Percentiles rank a stretch among this genome's conserved stretches.
Evolutionary conservation across 371 early-diverging fungal species (phyloP).

Genomic region (Gilbertella persicaria): DNA sequence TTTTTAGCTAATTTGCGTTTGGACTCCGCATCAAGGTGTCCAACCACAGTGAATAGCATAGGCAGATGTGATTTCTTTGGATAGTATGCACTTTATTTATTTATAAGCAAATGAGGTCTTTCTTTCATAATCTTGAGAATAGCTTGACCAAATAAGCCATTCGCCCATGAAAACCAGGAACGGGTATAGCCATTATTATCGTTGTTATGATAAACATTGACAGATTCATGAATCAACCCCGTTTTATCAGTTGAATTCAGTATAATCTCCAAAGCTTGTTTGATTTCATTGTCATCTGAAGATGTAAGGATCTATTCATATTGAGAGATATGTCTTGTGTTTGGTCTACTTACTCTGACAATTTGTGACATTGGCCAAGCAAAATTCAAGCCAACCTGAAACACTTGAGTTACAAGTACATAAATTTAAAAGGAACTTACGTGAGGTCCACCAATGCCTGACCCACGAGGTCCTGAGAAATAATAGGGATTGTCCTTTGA

Average conservation of each 20-base stretch:
- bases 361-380: conserved; percentile 44
- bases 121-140: conserved; percentile 42
- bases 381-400: conserved; percentile 27
- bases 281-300: conserved; percentile 37
- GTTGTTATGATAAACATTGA: conserved; percentile 29
- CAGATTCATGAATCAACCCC: conserved; percentile 51
- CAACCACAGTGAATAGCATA: too few species aligned
- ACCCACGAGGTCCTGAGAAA: conserved; percentile 47
- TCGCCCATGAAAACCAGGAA: conserved; percentile 60
- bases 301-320: conserved; percentile 33
- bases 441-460: conserved; percentile 72
- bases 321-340: neutral
- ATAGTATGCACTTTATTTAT: too few species aligned
- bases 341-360: conserved; percentile 17
- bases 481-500: conserved; percentile 63
- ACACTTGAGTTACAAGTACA: neutral
- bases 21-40: too few species aligned
- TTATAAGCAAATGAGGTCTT: conserved; percentile 28
- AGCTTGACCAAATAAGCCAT: conserved; percentile 51
- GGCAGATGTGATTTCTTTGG: too few species aligned
- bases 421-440: conserved; percentile 22
- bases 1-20: too few species aligned
- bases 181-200: conserved; percentile 31
- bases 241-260: conserved; percentile 30
- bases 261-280: conserved; percentile 30